Percentiles rank a stretch among this genome's conserved stretches.
Conservation (phyloP, 139 green algal genomes). For the Diplosphaera chodatii region DNA sequence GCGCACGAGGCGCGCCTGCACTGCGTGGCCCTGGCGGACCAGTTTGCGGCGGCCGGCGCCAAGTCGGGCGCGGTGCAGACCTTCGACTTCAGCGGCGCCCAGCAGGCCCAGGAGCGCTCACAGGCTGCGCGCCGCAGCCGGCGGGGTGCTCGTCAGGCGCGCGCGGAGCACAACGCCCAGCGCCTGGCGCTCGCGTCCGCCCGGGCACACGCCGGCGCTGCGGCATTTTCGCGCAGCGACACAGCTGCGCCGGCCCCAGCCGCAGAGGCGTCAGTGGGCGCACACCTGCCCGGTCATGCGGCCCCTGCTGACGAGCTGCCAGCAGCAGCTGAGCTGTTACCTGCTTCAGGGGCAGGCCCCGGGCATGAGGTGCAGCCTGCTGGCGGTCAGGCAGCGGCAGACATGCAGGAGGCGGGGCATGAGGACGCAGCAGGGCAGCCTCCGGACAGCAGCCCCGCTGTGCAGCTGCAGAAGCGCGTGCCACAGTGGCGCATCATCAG, state of each 20-base stretch:
- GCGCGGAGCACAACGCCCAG: background rate
- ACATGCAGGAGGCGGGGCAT: background rate
- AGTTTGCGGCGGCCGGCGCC: conserved; percentile 33
- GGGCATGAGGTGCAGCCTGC: no score
- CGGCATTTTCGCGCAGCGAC: no score
- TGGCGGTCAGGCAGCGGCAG: no score
- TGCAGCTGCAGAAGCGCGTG: background rate
- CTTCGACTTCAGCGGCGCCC: conserved; percentile 26
- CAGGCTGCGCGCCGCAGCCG: background rate
- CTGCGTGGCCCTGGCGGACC: conserved; percentile 42
- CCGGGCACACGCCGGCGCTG: no score
- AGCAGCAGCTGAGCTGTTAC: no score
- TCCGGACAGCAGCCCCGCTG: background rate
- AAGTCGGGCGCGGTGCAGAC: conserved; percentile 9
- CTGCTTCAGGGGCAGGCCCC: no score
- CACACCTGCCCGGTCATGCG: no score
- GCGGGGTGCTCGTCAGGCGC: background rate
- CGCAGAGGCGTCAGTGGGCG: no score
- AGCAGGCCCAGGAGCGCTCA: conserved; percentile 4
- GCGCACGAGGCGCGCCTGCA: conserved; percentile 6
- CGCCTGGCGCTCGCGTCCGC: no score
- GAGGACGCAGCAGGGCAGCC: background rate
- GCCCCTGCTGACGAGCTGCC: no score
- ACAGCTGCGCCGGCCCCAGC: no score
- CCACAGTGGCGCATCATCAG: background rate